Conservation (phyloP, 2,329 filamentous ascomycete genomes). For the Xylariaceae sp. region DNA sequence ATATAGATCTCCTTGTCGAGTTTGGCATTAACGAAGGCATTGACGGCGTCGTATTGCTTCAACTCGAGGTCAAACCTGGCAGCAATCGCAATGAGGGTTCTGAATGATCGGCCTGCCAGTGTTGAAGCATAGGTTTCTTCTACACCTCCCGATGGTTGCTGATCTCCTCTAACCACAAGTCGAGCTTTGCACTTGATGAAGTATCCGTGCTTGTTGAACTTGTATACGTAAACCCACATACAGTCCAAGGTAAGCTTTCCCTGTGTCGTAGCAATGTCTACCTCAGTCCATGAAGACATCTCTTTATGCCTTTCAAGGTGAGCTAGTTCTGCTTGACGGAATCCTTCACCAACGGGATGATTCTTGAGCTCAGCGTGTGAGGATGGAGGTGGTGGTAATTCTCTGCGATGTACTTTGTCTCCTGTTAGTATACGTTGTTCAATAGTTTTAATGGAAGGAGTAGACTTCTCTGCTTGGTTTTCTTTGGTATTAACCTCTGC, state of each 20-base stretch:
- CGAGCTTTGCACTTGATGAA: neutral
- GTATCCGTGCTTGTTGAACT: constrained; percentile 2
- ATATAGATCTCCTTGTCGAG: neutral
- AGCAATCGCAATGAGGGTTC: neutral
- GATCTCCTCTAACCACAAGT: neutral
- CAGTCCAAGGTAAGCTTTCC: neutral
- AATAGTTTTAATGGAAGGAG: too few species aligned
- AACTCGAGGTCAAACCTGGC: neutral
- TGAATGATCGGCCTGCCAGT: neutral
- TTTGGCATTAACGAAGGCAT: neutral
- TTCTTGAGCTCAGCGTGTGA: too few species aligned
- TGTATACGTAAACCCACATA: constrained; percentile 7
- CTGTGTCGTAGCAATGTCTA: neutral
- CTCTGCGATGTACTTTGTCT: too few species aligned
- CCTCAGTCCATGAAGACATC: neutral
- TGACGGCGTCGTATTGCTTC: neutral
- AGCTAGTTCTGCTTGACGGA: too few species aligned
- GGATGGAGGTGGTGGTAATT: too few species aligned
- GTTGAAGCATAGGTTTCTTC: neutral
- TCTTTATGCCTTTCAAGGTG: neutral
- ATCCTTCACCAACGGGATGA: too few species aligned
- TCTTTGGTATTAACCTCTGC: too few species aligned
- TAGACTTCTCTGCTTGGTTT: too few species aligned
- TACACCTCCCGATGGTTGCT: neutral
- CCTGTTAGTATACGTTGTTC: too few species aligned